Percentiles rank a stretch among this genome's conserved stretches.
Conservation (phyloP, 2,329 filamentous ascomycete genomes). For the Epichloe festucae region DNA sequence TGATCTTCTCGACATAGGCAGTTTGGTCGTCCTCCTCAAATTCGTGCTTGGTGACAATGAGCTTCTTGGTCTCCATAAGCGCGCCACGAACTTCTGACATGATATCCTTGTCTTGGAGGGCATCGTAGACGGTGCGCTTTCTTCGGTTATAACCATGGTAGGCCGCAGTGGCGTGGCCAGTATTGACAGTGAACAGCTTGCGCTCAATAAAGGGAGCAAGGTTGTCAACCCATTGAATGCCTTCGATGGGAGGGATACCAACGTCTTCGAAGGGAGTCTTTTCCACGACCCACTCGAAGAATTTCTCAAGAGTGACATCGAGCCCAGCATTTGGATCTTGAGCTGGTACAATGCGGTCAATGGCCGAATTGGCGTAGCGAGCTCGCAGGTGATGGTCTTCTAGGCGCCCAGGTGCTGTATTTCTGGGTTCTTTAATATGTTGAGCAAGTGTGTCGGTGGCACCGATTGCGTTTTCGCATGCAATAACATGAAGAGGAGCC, state of each 20-base stretch:
- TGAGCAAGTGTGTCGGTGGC: constrained; percentile 79
- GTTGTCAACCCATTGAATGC: constrained; percentile 86
- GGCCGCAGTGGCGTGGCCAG: constrained; percentile 86
- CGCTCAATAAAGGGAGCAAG: constrained; percentile 94
- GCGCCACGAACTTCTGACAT: constrained; percentile 66
- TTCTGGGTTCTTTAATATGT: constrained; percentile 62
- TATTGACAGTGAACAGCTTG: constrained; percentile 99
- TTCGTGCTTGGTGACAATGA: constrained; percentile 79
- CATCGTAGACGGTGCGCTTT: constrained; percentile 81
- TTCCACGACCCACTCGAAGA: constrained; percentile 98
- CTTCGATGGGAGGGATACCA: constrained; percentile 57
- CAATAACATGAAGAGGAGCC: constrained; percentile 77
- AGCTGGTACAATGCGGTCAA: constrained; percentile 93
- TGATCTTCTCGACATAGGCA: constrained; percentile 83
- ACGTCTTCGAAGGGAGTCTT: constrained; percentile 65
- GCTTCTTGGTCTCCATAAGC: constrained; percentile 70
- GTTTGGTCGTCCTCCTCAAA: constrained; percentile 65
- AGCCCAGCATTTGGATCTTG: constrained; percentile 71
- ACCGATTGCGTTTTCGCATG: constrained; percentile 95
- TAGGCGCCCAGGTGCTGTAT: constrained; percentile 57
- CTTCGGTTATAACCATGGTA: constrained; percentile 86
- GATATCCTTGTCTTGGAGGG: constrained; percentile 69
- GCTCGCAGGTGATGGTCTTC: constrained; percentile 60
- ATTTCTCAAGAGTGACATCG: constrained; percentile 92
- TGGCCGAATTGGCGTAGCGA: constrained; percentile 91